phyloP scores from a whole-genome alignment of 2,329 filamentous ascomycete species.

The Sclerotinia subarctica region DNA sequence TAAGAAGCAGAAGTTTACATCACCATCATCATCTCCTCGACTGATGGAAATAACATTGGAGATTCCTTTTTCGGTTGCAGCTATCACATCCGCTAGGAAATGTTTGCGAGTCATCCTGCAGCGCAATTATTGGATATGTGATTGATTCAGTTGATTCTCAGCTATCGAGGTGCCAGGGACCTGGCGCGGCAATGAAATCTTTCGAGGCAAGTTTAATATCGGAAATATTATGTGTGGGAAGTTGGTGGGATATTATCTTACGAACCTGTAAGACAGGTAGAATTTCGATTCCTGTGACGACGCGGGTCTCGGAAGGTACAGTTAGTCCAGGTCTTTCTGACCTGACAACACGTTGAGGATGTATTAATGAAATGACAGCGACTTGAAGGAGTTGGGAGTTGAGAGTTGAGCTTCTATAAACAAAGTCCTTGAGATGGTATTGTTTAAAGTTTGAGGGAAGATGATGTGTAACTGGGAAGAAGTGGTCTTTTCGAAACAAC shows the following conservation, averaged over 20 bases:
- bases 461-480: background rate
- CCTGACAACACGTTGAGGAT: background rate
- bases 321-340: background rate
- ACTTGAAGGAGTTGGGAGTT: background rate
- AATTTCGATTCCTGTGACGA: background rate
- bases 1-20: constrained; percentile 61
- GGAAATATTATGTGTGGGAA: background rate
- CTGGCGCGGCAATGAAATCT: background rate
- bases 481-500: background rate
- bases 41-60: constrained; percentile 53
- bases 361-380: background rate
- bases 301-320: background rate
- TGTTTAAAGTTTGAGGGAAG: background rate
- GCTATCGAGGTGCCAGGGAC: background rate
- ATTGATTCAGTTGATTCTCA: background rate
- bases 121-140: background rate
- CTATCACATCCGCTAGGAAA: constrained; percentile 57
- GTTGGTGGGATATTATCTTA: background rate
- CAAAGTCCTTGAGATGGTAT: background rate
- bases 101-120: constrained; percentile 60
- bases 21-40: constrained; percentile 67
- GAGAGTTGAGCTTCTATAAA: background rate
- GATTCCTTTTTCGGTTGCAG: constrained; percentile 43
- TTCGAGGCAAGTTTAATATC: background rate
- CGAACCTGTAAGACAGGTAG: background rate